Conservation (phyloP, 1,139 yeast species). For the Lodderomyces pseudojiufengensis region DNA sequence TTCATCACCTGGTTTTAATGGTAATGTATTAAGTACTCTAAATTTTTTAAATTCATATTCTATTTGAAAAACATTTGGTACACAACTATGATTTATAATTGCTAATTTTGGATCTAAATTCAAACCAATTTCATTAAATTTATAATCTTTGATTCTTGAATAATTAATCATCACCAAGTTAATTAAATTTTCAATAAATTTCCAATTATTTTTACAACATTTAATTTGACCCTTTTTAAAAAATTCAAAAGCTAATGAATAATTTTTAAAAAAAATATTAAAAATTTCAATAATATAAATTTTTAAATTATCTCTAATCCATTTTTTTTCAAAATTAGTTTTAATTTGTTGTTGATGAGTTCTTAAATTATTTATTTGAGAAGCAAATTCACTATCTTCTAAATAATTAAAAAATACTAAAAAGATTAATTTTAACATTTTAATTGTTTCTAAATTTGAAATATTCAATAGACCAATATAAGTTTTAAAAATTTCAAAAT, state of each 20-base stretch:
- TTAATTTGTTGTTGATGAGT: conserved; percentile 11
- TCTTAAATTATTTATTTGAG: conserved; percentile 11
- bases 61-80: conserved; percentile 27
- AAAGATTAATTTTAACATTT: conserved; percentile 4
- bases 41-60: conserved; percentile 2
- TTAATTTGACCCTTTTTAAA: conserved; percentile 5
- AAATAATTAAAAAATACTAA: conserved; percentile 9
- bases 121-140: conserved; percentile 24
- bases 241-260: conserved; percentile 5
- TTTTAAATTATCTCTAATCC: conserved; percentile 6
- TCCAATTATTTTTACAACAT: conserved; percentile 11
- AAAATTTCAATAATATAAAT: conserved; percentile 5
- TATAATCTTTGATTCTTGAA: conserved; percentile 6
- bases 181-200: conserved; percentile 11
- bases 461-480: background rate
- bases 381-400: conserved; percentile 8
- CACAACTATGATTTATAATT: conserved; percentile 28
- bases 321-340: conserved; percentile 6
- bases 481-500: no score
- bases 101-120: conserved; percentile 35
- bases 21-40: conserved; percentile 15
- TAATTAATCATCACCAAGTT: conserved; percentile 11
- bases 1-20: conserved; percentile 22
- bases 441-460: background rate
- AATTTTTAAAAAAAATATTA: conserved; percentile 5